Conservation (phyloP, 805 yeast species). For the Brettanomyces bruxellensis region DNA sequence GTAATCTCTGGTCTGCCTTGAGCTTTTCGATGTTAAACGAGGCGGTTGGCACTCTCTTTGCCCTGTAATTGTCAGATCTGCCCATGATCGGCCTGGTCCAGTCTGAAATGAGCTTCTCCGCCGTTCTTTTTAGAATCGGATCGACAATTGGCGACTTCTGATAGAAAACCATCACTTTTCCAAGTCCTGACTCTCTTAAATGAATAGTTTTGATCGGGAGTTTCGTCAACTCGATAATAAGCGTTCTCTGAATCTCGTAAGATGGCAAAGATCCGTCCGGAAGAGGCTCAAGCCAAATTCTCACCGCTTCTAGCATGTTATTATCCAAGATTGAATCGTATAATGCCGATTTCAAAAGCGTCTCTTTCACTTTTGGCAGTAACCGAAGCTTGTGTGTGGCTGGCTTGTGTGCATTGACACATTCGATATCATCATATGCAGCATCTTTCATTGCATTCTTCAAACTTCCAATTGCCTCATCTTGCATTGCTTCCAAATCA, state of each 20-base stretch:
- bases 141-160: constrained; percentile 88
- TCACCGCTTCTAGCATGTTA: constrained; percentile 82
- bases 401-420: constrained; percentile 51
- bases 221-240: constrained; percentile 62
- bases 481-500: constrained; percentile 91
- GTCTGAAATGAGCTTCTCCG: constrained; percentile 86
- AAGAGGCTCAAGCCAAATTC: constrained; percentile 96
- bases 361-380: constrained; percentile 68
- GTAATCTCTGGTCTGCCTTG: constrained; percentile 30
- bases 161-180: constrained; percentile 87
- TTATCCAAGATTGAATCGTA: constrained; percentile 93
- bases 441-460: constrained; percentile 87
- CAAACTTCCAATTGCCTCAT: constrained; percentile 73
- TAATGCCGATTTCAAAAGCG: constrained; percentile 70
- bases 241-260: constrained; percentile 85
- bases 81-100: constrained; percentile 99
- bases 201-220: constrained; percentile 95
- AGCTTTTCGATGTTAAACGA: constrained; percentile 56
- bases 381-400: constrained; percentile 73
- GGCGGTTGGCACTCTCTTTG: constrained; percentile 61
- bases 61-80: constrained; percentile 88
- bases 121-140: constrained; percentile 73
- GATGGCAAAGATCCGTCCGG: constrained; percentile 99
- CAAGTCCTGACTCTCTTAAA: constrained; percentile 87
- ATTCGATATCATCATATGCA: constrained; percentile 61